Base-by-base conservation (phyloP, 345 rosid genomes). In the Bruguiera gymnorhiza region DNA sequence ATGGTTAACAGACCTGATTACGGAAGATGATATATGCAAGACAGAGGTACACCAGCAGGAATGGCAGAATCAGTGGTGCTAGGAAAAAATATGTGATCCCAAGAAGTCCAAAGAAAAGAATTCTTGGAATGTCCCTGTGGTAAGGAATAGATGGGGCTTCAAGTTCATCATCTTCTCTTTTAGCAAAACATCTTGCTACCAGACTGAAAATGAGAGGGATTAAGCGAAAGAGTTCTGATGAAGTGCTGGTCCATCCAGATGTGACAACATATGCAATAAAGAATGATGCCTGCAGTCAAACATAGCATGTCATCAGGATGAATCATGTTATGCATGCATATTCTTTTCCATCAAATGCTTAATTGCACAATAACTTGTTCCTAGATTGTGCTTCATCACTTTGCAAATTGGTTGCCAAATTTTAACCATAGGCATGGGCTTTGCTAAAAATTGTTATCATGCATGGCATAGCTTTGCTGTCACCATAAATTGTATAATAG, bases 191-290 rank as follows among this genome's bases (percentile, higher is more conserved):
- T 78, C 83, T 82, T 30, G 72, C 82, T 7, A 84, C 60, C 52
- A 83, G 77, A 79, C 84, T 82, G 70, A 85, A 80, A 63, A 87
- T 71, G 70, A 94, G 73, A 31, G 97, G 96, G 82, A 88, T 70
- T 58, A 91, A 77, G 13, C 92, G 97, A 67, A 89, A 88, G 80
- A 94, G 97, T 77, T 94, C 98, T 1, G 95, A 84, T 39, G 90
- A 80, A 70, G 88, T 75, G 81, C 91, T 84, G 0, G 98, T 91
- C 98, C 98, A 94, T 77, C 98, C 97, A 15, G 97, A 88, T 48
- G 98, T 94, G 43, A 94, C 98, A 6, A 89, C 98, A 72, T 94
- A 94, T 34, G 98, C 93, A 54, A 94, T 80, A 78, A 94, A 91
- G 74, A 94, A 94, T 0, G 98, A 91, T 18, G 96, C 93, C 98